A percentile compares a stretch with the other conserved stretches of the same genome.
Evolutionary conservation across 2,329 filamentous ascomycete genomes (phyloP).

Genomic region (Whalleya microplaca): DNA sequence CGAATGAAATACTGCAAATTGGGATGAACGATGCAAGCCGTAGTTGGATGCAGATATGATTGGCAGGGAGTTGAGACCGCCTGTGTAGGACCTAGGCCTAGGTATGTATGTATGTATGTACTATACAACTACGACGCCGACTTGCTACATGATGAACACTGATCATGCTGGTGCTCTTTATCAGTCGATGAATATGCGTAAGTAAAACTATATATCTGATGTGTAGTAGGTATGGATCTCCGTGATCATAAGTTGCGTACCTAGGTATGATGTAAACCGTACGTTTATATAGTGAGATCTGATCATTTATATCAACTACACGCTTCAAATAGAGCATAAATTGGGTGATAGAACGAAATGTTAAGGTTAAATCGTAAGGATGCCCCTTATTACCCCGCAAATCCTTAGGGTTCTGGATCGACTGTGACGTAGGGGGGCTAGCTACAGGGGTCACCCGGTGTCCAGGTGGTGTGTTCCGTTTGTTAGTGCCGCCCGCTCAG

Average conservation of each 20-base stretch:
- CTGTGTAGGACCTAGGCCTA: no score
- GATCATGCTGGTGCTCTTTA: no score
- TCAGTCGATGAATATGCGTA: no score
- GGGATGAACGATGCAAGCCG: neutral
- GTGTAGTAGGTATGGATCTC: neutral
- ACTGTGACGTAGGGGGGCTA: constrained; percentile 30
- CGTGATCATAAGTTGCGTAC: neutral
- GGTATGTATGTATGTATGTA: no score
- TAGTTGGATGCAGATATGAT: neutral
- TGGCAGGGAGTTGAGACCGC: no score
- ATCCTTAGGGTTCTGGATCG: constrained; percentile 28
- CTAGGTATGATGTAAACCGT: constrained; percentile 10
- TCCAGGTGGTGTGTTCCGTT: constrained; percentile 1
- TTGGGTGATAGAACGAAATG: neutral
- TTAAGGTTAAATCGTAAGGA: constrained; percentile 17
- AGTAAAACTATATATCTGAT: neutral
- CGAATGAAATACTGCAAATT: neutral
- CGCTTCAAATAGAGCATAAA: constrained; percentile 9
- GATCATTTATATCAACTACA: constrained; percentile 19
- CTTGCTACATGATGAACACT: no score
- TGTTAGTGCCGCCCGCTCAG: constrained; percentile 9
- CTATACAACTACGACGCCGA: no score
- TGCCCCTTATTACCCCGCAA: constrained; percentile 33
- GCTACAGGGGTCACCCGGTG: neutral
- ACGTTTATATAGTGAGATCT: constrained; percentile 9